phyloP scores from a whole-genome alignment of 1,284 basidiomycete species.

The Blastosporella zonata region DNA sequence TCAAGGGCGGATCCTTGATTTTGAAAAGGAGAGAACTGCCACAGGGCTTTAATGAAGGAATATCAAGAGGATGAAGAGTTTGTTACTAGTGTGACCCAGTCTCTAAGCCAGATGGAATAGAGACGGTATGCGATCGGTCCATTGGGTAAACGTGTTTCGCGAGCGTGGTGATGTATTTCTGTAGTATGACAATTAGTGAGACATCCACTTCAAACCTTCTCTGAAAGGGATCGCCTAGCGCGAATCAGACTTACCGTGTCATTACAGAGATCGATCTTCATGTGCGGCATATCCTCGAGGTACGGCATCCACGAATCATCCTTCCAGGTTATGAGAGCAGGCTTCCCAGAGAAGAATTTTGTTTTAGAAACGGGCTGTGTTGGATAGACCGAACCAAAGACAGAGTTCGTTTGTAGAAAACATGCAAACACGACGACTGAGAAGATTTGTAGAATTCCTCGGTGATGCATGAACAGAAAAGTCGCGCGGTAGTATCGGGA shows the following conservation, averaged over 20 bases:
- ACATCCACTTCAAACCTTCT: neutral
- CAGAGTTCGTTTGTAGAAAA: constrained; percentile 4
- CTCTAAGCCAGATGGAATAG: constrained; percentile 18
- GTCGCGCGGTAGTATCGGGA: too few relatives aligned
- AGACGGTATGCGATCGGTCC: constrained; percentile 15
- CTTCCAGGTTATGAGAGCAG: constrained; percentile 20
- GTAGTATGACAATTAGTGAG: too few relatives aligned
- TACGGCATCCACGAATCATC: constrained; percentile 19
- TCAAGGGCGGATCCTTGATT: constrained; percentile 15
- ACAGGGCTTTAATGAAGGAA: neutral
- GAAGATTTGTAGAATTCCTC: too few relatives aligned
- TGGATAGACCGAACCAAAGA: constrained; percentile 21
- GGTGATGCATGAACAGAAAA: too few relatives aligned
- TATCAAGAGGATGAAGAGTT: neutral
- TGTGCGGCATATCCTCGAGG: constrained; percentile 17
- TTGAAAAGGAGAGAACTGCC: constrained; percentile 21
- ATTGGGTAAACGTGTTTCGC: constrained; percentile 19
- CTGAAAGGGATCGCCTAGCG: neutral
- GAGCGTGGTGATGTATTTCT: constrained; percentile 22
- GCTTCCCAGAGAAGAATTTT: constrained; percentile 19
- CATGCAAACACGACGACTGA: neutral
- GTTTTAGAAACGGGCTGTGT: constrained; percentile 22
- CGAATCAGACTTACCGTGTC: constrained; percentile 15
- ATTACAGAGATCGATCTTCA: constrained; percentile 23
- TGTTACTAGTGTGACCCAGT: constrained; percentile 19